Evolutionary conservation across 176 grass and related monocot genomes (phyloP).

Genomic region (Secale cereale): DNA sequence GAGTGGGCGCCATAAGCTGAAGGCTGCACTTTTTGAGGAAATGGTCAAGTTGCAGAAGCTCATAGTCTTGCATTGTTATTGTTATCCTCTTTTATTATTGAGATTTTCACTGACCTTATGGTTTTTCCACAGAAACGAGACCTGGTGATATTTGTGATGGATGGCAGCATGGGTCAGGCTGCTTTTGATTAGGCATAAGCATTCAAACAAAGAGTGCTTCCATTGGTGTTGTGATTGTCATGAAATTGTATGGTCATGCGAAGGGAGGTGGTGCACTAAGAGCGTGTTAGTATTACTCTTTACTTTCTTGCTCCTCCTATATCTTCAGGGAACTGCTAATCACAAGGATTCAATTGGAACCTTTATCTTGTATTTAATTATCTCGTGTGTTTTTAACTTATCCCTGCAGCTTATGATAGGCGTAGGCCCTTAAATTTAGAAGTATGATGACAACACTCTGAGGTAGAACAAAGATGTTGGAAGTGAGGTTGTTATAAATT

Average conservation of each 20-base stretch:
- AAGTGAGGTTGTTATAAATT: no score
- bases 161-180: conserved; percentile 56
- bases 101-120: conserved; percentile 5
- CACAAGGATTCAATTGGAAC: no score
- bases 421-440: no score
- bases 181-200: conserved; percentile 74
- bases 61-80: background rate
- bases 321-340: no score
- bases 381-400: no score
- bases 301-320: background rate
- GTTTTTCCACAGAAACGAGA: conserved; percentile 54
- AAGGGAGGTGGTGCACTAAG: conserved; percentile 82
- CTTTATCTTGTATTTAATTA: no score
- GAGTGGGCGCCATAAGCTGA: conserved; percentile 30
- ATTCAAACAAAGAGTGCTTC: conserved; percentile 71
- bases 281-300: conserved; percentile 60
- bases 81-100: background rate
- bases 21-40: conserved; percentile 73
- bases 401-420: no score
- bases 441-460: no score
- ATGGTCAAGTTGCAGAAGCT: conserved; percentile 75
- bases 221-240: conserved; percentile 68
- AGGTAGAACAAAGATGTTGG: no score
- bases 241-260: conserved; percentile 76
- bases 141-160: conserved; percentile 32